Evolutionary conservation across 164 flowering plant genomes (phyloP), one percentile per base, ranked within the genome.

Genomic region (Aristolochia fimbriata): DNA sequence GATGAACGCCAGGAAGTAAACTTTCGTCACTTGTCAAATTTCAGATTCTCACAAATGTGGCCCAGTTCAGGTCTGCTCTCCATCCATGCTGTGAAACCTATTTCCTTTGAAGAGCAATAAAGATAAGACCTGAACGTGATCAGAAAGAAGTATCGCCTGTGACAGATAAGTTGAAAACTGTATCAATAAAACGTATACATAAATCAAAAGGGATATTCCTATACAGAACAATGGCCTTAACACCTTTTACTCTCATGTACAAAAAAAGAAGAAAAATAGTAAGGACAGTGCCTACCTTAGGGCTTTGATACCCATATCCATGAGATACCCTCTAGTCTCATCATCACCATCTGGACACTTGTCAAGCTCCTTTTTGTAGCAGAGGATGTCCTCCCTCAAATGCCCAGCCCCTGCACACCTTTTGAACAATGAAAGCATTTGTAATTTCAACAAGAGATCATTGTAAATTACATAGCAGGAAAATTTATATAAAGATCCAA

Each of bases 321-420:
- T 69, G 51, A 87, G 76, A 71, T 77, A 75, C 25, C 85, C 80
- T 56, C 68, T 76, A 17, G 73, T 69, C 64, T 92, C 98, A 67
- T 87, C 93, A 55, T 80, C 80, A n/a, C 46, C 65, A 51, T 70
- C 68, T n/a, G 76, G 55, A 45, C 66, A 62, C 71, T 78, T 85
- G 65, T 83, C 75, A 20, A 88, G 79, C 76, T 84, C 81, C 72
- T 79, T 79, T 23, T 67, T 74, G 54, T 83, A 87, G 62, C 73
- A 67, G 25, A 84, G 74, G 63, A 92, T 85, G 70, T 92, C 96
- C 53, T 87, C 87, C 59, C 86, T 73, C 60, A 89, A 67, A 74
- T 87, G 83, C 54, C 96, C 98, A 57, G 98, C 96, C 45, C 96
- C 98, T 24, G 90, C 82, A 80, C 98, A 88, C 82, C 98, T 92